These are phyloP conservation scores for Phallus indusiatus DNA, from an alignment of 768 basidiomycete species.

Conservation along the genomic window DNA sequence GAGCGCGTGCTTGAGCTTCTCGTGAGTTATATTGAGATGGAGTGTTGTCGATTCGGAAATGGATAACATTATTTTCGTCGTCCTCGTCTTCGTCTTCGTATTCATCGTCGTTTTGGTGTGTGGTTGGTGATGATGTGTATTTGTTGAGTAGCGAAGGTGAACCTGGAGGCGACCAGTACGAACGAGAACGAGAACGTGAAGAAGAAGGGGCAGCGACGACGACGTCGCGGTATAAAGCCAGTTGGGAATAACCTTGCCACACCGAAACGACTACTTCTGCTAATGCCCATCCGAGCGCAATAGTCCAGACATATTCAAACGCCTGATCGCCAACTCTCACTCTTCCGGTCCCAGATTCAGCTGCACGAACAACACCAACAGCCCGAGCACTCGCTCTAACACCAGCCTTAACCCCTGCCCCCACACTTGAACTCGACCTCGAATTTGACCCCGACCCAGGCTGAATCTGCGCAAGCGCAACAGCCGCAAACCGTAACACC, in stretches of 20 bases:
- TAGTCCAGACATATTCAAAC: slow-evolving; percentile 68
- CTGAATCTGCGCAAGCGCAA: slow-evolving; percentile 44
- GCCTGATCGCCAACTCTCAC: slow-evolving; percentile 29
- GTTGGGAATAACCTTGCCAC: slow-evolving; percentile 60
- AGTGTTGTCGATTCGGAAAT: slow-evolving; percentile 54
- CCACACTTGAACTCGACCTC: slow-evolving; percentile 16
- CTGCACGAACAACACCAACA: too few species aligned
- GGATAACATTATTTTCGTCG: too few species aligned
- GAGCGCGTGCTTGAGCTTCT: slow-evolving; percentile 40
- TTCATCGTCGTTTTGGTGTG: neutral
- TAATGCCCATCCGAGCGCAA: slow-evolving; percentile 65
- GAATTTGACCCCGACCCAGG: slow-evolving; percentile 19
- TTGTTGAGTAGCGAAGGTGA: too few species aligned
- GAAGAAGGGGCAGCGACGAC: neutral
- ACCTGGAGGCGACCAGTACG: too few species aligned
- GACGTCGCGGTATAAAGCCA: slow-evolving; percentile 59
- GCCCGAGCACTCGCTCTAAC: too few species aligned
- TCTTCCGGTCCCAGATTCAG: too few species aligned
- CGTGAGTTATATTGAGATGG: too few species aligned
- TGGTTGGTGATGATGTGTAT: neutral
- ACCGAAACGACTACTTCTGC: slow-evolving; percentile 60
- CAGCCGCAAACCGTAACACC: slow-evolving; percentile 42
- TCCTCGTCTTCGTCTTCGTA: too few species aligned
- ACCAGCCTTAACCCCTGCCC: slow-evolving; percentile 26
- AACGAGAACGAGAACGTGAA: neutral